These are phyloP conservation scores for Golubevia pallescens DNA, from an alignment of 1,284 basidiomycete species.

Conservation along the genomic window DNA sequence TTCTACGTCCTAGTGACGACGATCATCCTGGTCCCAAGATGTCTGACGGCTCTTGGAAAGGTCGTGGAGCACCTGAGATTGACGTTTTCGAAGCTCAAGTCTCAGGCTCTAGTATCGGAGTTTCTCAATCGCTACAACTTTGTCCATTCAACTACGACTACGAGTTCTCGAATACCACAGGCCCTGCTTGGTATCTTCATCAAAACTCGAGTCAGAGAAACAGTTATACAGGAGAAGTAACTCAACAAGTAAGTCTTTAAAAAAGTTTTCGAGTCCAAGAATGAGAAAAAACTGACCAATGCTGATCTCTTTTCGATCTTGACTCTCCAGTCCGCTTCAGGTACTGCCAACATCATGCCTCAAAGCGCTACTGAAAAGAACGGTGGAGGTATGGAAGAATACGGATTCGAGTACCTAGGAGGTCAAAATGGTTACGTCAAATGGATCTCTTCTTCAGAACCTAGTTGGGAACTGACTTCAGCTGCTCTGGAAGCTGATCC, in stretches of 20 bases:
- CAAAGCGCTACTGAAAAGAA: too few relatives aligned
- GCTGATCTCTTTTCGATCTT: too few relatives aligned
- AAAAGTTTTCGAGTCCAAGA: too few relatives aligned
- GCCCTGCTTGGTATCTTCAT: too few relatives aligned
- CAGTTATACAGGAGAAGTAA: too few relatives aligned
- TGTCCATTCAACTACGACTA: conserved; percentile 58
- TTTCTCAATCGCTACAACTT: conserved; percentile 58
- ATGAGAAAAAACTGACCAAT: too few relatives aligned
- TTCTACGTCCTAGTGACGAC: too few relatives aligned
- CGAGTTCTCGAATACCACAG: too few relatives aligned
- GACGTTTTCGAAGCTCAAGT: conserved; percentile 74
- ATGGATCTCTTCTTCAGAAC: conserved; percentile 38
- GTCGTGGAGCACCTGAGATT: conserved; percentile 73
- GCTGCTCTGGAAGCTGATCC: conserved; percentile 2
- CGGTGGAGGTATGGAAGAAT: conserved; percentile 9
- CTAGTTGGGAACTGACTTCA: conserved; percentile 3
- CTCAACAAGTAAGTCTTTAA: too few relatives aligned
- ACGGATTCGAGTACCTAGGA: conserved; percentile 48
- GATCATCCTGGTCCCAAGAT: conserved; percentile 73
- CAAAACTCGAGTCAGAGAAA: too few relatives aligned
- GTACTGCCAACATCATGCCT: too few relatives aligned
- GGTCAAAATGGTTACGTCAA: conserved; percentile 48
- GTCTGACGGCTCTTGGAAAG: conserved; percentile 60
- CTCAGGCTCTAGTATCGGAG: conserved; percentile 14
- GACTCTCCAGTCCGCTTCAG: too few relatives aligned